Evolutionary conservation across 768 basidiomycete species (phyloP).

Genomic region (Trametes punicea): DNA sequence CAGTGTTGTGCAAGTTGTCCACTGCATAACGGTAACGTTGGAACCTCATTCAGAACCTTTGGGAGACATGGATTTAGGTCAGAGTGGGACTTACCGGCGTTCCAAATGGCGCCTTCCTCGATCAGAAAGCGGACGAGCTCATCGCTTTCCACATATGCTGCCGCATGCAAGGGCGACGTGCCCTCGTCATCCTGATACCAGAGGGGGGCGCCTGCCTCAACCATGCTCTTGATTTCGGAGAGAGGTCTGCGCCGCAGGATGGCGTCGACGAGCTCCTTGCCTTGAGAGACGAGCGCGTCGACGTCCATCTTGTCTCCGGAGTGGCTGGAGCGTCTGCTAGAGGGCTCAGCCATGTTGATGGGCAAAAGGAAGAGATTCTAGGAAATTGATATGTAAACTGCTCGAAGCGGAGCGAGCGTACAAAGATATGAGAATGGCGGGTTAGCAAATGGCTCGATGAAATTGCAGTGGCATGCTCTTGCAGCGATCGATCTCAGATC

Average conservation of each 20-base stretch:
- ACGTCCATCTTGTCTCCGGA: slow-evolving; percentile 23
- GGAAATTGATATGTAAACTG: not conserved
- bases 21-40: slow-evolving; percentile 41
- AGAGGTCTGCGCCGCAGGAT: slow-evolving; percentile 50
- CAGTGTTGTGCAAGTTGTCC: slow-evolving; percentile 76
- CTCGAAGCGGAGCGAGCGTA: not conserved
- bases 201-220: slow-evolving; percentile 69
- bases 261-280: slow-evolving; percentile 54
- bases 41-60: not conserved
- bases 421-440: not conserved
- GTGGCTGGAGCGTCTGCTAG: not conserved
- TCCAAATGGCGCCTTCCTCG: slow-evolving; percentile 88
- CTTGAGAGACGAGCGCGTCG: slow-evolving; percentile 36
- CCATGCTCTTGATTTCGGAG: slow-evolving; percentile 44
- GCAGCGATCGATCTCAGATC: slow-evolving; percentile 14
- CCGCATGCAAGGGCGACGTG: slow-evolving; percentile 83
- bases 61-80: not conserved
- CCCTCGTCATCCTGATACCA: slow-evolving; percentile 90
- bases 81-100: slow-evolving; percentile 53
- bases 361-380: not conserved
- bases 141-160: slow-evolving; percentile 66
- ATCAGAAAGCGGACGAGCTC: slow-evolving; percentile 67
- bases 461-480: not conserved
- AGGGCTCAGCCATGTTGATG: not conserved
- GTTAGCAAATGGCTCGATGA: no score